A percentile compares a stretch with the other conserved stretches of the same genome.
phyloP scores from a whole-genome alignment of 2,329 filamentous ascomycete genomes.

The Coleophoma cylindrospora region DNA sequence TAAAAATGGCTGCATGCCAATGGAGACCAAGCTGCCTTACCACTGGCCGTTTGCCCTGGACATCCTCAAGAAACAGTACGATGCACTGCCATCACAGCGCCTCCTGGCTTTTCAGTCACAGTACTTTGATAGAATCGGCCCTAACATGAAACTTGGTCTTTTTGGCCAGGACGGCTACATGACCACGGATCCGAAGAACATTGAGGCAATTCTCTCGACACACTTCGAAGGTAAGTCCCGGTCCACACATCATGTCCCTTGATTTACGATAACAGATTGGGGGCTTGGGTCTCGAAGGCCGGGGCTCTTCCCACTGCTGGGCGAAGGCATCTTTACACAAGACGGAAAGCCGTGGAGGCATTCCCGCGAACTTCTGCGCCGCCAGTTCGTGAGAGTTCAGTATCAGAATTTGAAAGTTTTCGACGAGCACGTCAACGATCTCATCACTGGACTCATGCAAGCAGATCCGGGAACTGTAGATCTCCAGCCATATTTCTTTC shows the following conservation, averaged over 20 bases:
- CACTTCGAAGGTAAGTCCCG: not conserved
- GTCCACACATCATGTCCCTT: not conserved
- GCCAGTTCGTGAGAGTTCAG: conserved; percentile 2
- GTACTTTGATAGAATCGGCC: conserved; percentile 1
- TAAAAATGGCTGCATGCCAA: no score
- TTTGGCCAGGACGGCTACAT: not conserved
- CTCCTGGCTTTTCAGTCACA: conserved; percentile 3
- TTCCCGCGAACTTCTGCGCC: conserved; percentile 26
- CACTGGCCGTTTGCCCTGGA: conserved; percentile 1
- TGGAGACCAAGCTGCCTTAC: not conserved
- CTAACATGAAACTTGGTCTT: not conserved
- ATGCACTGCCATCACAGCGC: not conserved
- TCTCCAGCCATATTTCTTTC: conserved; percentile 51
- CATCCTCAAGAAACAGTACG: conserved; percentile 1
- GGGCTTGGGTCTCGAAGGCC: not conserved
- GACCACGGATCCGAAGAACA: conserved; percentile 15
- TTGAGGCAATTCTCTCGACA: conserved; percentile 16
- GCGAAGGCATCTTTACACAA: conserved; percentile 32
- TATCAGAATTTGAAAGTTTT: not conserved
- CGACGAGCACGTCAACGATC: not conserved
- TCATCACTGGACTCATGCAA: not conserved
- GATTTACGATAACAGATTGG: not conserved
- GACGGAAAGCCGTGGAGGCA: conserved; percentile 29
- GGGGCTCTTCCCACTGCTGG: conserved; percentile 14
- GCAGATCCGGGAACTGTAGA: conserved; percentile 34